Base-by-base conservation (phyloP, 805 yeast genomes). In the Maudiozyma saulgeensis region DNA sequence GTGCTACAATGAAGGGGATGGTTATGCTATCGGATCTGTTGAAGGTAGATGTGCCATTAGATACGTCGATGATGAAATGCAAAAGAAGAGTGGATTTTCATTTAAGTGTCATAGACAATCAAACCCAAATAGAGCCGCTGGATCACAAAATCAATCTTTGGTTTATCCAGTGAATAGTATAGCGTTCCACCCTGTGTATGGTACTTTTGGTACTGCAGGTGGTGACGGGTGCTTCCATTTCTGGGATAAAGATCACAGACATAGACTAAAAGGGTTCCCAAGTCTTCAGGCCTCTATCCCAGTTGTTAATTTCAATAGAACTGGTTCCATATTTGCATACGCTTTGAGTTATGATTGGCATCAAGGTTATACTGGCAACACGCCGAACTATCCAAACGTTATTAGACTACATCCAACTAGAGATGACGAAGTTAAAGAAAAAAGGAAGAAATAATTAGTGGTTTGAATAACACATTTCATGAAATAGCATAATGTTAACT, bases 41-140 rank as follows among this genome's bases (percentile, higher is more conserved):
- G 99, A 93, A 69, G 98, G 98, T 34, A 77, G 99, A 56, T 88
- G 98, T 69, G 95, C 96, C 13, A 82, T 93, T 58, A 96, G 88
- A 64, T 93, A 90, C 64, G 80, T 91, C 48, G 95, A 87, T 59
- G 96, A 87, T 23, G 75, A 74, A 47, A 88, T 84, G 58, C 95
- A 84, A 61, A 74, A 75, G 49, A 77, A 79, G 56, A 65, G 66
- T 35, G 93, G 93, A 2, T 93, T 91, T 66, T 83, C 96, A 5
- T 93, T 93, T 77, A 87, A 87, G 65, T 93, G 99, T 68, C 99
- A 93, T 65, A 80, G 99, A 58, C 88, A 84, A 60, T 59, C 62
- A 8, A 57, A 50, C 38, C 56, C 57, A 28, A 71, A 74, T 35
- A 75, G 81, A 41, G 69, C 78, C 0, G 69, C 83, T 16, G 70